Percentiles rank a stretch among this genome's conserved stretches.
Evolutionary conservation across 257 asterid genomes (phyloP).

Genomic region (Ophiorrhiza pumila): DNA sequence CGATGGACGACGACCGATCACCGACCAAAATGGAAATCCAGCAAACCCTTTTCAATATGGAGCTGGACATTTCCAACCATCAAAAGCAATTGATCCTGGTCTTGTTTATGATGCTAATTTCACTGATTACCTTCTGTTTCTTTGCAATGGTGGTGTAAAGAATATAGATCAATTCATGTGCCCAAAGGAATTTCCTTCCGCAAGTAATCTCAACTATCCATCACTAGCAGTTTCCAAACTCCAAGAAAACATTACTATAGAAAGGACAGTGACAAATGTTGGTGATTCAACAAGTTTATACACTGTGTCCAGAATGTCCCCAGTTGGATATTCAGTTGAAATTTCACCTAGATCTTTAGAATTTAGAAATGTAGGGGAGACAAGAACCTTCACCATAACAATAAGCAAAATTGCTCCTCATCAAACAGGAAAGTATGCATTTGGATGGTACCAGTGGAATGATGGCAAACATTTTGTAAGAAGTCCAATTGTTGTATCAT

Average conservation of each 20-base stretch:
- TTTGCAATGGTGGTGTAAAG: constrained; percentile 24
- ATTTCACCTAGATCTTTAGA: constrained; percentile 24
- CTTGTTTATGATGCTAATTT: constrained; percentile 37
- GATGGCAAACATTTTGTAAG: constrained; percentile 38
- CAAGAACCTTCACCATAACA: constrained; percentile 26
- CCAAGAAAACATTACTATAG: constrained; percentile 25
- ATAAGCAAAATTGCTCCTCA: constrained; percentile 2
- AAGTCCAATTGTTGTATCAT: constrained; percentile 31
- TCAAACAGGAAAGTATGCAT: constrained; percentile 13
- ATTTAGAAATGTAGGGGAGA: constrained; percentile 33
- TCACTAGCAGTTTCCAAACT: constrained; percentile 37
- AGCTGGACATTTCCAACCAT: background rate
- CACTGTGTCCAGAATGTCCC: constrained; percentile 18
- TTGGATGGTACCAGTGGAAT: constrained; percentile 20
- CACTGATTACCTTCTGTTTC: constrained; percentile 36
- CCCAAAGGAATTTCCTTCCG: constrained; percentile 20
- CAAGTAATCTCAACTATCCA: constrained; percentile 46
- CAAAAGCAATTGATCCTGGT: background rate
- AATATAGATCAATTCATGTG: constrained; percentile 24
- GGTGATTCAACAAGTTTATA: constrained; percentile 28
- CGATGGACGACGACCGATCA: background rate
- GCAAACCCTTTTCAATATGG: background rate
- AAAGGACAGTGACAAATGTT: constrained; percentile 50
- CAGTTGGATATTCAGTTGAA: constrained; percentile 29
- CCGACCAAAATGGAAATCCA: background rate